Evolutionary conservation across 495 filamentous ascomycete genomes (phyloP).

Genomic region (Penicillium ucsense): DNA sequence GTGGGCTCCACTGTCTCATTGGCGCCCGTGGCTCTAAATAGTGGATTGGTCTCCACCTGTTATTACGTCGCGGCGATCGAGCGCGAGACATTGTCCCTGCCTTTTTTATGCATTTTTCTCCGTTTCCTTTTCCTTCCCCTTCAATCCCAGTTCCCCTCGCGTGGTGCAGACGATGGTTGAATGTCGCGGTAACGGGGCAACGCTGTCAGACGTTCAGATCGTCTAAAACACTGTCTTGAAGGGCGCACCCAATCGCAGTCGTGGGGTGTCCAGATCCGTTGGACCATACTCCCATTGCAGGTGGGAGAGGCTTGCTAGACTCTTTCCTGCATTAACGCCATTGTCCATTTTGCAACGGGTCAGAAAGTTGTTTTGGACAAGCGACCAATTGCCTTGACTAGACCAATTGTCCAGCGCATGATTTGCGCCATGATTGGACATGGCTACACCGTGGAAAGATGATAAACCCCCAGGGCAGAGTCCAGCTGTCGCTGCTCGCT

Average conservation of each 20-base stretch:
- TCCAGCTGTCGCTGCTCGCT: too few species aligned
- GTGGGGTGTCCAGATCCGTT: constrained; percentile 1
- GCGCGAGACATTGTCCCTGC: background rate
- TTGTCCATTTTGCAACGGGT: too few species aligned
- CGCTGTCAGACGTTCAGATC: constrained; percentile 1
- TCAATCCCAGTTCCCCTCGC: constrained; percentile 18
- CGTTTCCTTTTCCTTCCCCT: constrained; percentile 8
- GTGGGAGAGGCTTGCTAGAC: constrained; percentile 5
- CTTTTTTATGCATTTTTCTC: too few species aligned
- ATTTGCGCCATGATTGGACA: too few species aligned
- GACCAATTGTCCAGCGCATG: too few species aligned
- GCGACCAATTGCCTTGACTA: too few species aligned
- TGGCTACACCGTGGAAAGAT: too few species aligned
- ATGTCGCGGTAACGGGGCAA: background rate
- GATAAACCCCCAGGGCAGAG: too few species aligned
- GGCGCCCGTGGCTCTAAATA: constrained; percentile 5
- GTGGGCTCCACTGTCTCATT: background rate
- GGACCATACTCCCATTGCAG: constrained; percentile 11
- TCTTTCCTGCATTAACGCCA: background rate
- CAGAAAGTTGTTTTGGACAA: too few species aligned
- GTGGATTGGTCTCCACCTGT: constrained; percentile 7
- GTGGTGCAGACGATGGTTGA: constrained; percentile 7
- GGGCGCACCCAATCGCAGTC: constrained; percentile 6
- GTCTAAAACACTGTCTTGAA: constrained; percentile 13
- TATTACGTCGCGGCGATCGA: constrained; percentile 4